phyloP scores from a whole-genome alignment of 1,139 yeast species.

The Candida sanyaensis region DNA sequence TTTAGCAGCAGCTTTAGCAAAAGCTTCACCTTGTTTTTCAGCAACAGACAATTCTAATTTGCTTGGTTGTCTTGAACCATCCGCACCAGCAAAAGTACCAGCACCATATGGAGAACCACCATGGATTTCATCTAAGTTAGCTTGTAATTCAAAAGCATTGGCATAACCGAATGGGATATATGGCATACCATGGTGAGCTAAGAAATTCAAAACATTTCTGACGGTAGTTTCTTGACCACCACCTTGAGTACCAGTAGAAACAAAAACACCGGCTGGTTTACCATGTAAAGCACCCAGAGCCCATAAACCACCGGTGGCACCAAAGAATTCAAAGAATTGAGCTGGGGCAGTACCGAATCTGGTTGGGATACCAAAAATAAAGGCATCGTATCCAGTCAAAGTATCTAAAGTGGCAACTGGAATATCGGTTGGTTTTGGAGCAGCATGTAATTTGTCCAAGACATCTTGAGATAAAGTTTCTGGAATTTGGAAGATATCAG shows the following conservation, averaged over 20 bases:
- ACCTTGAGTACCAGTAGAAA: slow-evolving; percentile 47
- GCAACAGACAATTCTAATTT: slow-evolving; percentile 43
- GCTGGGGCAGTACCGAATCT: slow-evolving; percentile 51
- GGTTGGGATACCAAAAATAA: slow-evolving; percentile 53
- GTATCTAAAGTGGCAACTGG: slow-evolving; percentile 45
- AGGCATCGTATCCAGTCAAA: slow-evolving; percentile 45
- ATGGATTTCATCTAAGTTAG: slow-evolving; percentile 37
- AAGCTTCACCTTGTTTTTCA: slow-evolving; percentile 42
- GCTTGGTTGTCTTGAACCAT: slow-evolving; percentile 48
- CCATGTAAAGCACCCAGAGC: slow-evolving; percentile 49
- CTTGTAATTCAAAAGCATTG: slow-evolving; percentile 32
- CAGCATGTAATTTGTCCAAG: slow-evolving; percentile 42
- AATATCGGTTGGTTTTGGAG: slow-evolving; percentile 31
- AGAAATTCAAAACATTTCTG: slow-evolving; percentile 33
- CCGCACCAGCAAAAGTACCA: slow-evolving; percentile 49
- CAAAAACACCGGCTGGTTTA: slow-evolving; percentile 49
- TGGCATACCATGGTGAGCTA: slow-evolving; percentile 54
- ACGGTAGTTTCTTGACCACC: slow-evolving; percentile 53
- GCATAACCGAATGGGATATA: slow-evolving; percentile 52
- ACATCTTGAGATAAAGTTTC: slow-evolving; percentile 52
- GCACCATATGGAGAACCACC: slow-evolving; percentile 57
- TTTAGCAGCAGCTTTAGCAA: slow-evolving; percentile 37
- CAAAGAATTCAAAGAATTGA: slow-evolving; percentile 48
- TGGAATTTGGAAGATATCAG: slow-evolving; percentile 46
- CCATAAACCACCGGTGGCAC: slow-evolving; percentile 52